These are phyloP conservation scores for Isatis lusitanica DNA, from an alignment of 441 rosid genomes.

Conservation along the genomic window DNA sequence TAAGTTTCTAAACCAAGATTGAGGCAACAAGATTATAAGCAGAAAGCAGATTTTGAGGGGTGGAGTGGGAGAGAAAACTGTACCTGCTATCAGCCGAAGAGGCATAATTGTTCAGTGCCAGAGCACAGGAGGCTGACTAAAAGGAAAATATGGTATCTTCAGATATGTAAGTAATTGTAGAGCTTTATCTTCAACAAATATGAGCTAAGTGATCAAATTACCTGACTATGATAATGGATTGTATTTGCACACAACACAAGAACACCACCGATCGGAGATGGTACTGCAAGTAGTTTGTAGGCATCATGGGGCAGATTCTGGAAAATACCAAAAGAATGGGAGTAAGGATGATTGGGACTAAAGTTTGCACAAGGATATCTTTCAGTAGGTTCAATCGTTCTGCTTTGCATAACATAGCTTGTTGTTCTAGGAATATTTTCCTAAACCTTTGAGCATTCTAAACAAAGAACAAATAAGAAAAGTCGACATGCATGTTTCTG, in stretches of 20 bases:
- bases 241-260: conserved; percentile 85
- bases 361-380: conserved; percentile 12
- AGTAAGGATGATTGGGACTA: conserved; percentile 17
- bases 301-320: conserved; percentile 98
- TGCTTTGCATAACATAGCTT: not conserved
- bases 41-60: conserved; percentile 11
- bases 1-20: conserved; percentile 5
- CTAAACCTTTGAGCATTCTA: conserved; percentile 15
- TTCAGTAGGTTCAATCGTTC: conserved; percentile 12
- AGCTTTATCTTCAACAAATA: not conserved
- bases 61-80: conserved; percentile 28
- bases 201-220: conserved; percentile 30
- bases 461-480: not conserved
- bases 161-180: conserved; percentile 15
- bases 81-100: conserved; percentile 84
- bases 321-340: conserved; percentile 29
- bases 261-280: conserved; percentile 97
- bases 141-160: conserved; percentile 38
- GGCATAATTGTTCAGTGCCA: conserved; percentile 89
- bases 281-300: conserved; percentile 95
- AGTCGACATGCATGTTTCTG: not conserved
- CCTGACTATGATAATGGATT: conserved; percentile 98
- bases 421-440: not conserved
- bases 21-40: conserved; percentile 13
- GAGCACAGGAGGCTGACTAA: conserved; percentile 91